Percentiles rank a stretch among this genome's conserved stretches.
These are phyloP conservation scores for Quercus mongolica DNA, from an alignment of 306 rosid species.

Conservation along the genomic window DNA sequence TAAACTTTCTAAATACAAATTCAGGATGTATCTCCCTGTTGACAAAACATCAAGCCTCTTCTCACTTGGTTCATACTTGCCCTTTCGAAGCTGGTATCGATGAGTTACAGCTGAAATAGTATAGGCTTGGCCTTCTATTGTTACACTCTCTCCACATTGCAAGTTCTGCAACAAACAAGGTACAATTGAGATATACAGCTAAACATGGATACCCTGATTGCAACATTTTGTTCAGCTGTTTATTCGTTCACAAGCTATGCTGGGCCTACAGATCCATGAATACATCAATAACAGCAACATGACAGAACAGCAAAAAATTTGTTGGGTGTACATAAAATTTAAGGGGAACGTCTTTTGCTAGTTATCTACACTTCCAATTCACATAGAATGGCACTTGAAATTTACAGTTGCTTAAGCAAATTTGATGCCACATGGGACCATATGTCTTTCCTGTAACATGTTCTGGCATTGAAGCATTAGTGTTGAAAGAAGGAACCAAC, in stretches of 20 bases:
- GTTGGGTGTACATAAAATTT: conserved; percentile 15
- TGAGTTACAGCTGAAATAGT: conserved; percentile 85
- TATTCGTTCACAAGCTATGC: conserved; percentile 26
- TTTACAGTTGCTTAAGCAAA: conserved; percentile 23
- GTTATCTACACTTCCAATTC: conserved; percentile 20
- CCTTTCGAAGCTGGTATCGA: conserved; percentile 90
- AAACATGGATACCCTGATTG: conserved; percentile 11
- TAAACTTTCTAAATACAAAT: conserved; percentile 68
- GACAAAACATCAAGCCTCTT: conserved; percentile 92
- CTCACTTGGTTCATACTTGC: conserved; percentile 90
- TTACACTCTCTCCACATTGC: conserved; percentile 69
- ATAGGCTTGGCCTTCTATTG: conserved; percentile 79
- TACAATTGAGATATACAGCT: neutral
- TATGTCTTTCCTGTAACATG: conserved; percentile 14
- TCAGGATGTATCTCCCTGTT: conserved; percentile 84
- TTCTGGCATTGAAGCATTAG: conserved; percentile 16
- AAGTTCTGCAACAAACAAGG: conserved; percentile 44
- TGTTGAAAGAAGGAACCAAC: conserved; percentile 11
- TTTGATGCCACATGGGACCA: conserved; percentile 35
- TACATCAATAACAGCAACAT: conserved; percentile 26
- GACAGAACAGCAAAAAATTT: conserved; percentile 32
- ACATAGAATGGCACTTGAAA: conserved; percentile 6
- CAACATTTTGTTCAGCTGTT: conserved; percentile 27
- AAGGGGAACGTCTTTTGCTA: conserved; percentile 19
- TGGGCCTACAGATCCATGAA: conserved; percentile 40